Evolutionary conservation across 2,329 filamentous ascomycete genomes (phyloP).

Genomic region (Thelonectria discophora): DNA sequence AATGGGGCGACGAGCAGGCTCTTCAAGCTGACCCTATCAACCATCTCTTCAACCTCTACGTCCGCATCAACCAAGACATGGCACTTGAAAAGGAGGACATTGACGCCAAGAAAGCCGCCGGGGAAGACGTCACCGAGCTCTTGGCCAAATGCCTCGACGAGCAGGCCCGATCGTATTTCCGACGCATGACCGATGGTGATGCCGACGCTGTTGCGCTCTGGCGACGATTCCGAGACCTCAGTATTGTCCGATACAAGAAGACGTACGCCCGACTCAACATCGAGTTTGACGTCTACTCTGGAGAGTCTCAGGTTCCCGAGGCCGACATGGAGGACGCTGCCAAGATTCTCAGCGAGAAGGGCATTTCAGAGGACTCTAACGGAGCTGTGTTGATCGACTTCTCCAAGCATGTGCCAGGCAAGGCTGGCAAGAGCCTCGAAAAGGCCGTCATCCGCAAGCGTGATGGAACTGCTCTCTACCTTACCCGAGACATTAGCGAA

Average conservation of each 20-base stretch:
- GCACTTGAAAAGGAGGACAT: constrained; percentile 72
- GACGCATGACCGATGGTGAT: constrained; percentile 75
- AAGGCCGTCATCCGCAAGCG: constrained; percentile 76
- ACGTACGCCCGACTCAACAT: constrained; percentile 78
- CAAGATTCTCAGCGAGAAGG: constrained; percentile 68
- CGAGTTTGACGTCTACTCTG: constrained; percentile 74
- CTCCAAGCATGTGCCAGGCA: constrained; percentile 70
- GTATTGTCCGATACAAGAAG: constrained; percentile 71
- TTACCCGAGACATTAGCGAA: constrained; percentile 81
- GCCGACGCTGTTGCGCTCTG: constrained; percentile 67
- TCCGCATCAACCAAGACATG: constrained; percentile 76
- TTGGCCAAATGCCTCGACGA: constrained; percentile 72
- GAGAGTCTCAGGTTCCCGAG: constrained; percentile 77
- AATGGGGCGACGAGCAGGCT: constrained; percentile 77
- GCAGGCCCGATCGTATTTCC: constrained; percentile 77
- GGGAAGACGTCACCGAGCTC: constrained; percentile 58
- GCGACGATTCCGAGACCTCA: constrained; percentile 72
- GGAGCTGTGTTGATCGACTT: constrained; percentile 79
- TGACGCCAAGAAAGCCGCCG: constrained; percentile 63
- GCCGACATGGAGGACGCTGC: constrained; percentile 72
- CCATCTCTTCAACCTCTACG: constrained; percentile 84
- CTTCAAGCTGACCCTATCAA: constrained; percentile 79
- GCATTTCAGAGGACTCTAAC: constrained; percentile 74
- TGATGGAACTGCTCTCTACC: constrained; percentile 79
- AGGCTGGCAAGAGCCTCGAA: constrained; percentile 74